These are phyloP conservation scores for Cunninghamia lanceolata DNA, from an alignment of 75 land plant genomes.

Conservation along the genomic window DNA sequence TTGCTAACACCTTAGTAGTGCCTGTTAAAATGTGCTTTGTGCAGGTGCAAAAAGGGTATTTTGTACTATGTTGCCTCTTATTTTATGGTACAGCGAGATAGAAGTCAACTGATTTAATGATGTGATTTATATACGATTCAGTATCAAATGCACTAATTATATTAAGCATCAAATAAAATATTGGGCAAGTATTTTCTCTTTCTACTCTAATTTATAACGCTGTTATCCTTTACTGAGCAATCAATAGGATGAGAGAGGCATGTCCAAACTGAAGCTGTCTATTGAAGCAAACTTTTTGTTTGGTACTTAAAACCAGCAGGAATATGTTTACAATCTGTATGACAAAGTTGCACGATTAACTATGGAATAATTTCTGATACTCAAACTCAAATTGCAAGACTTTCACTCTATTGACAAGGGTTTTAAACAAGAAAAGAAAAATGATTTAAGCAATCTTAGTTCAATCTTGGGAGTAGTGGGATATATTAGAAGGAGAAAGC, in stretches of 20 bases:
- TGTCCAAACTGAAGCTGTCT: not conserved
- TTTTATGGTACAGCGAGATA: not conserved
- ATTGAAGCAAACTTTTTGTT: conserved; percentile 1
- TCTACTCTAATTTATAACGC: not conserved
- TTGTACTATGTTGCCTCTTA: not conserved
- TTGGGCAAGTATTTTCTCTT: not conserved
- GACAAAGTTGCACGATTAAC: not conserved
- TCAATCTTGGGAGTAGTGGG: not conserved
- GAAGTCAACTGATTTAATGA: not conserved
- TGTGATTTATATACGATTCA: not conserved
- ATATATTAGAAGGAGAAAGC: not conserved
- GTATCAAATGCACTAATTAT: not conserved
- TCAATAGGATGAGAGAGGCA: not conserved
- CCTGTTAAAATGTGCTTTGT: not conserved
- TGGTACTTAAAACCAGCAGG: not conserved
- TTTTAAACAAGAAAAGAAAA: not conserved
- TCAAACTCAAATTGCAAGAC: not conserved
- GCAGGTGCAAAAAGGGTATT: not conserved
- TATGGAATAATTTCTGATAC: not conserved
- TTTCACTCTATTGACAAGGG: not conserved
- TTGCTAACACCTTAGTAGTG: not conserved
- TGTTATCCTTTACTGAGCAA: not conserved
- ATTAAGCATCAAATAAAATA: not conserved
- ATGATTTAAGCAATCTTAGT: not conserved
- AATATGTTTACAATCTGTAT: conserved; percentile 1